Percentiles rank a stretch among this genome's conserved stretches.
phyloP scores from a whole-genome alignment of 257 asterid genomes.

The Solanum chmielewskii region DNA sequence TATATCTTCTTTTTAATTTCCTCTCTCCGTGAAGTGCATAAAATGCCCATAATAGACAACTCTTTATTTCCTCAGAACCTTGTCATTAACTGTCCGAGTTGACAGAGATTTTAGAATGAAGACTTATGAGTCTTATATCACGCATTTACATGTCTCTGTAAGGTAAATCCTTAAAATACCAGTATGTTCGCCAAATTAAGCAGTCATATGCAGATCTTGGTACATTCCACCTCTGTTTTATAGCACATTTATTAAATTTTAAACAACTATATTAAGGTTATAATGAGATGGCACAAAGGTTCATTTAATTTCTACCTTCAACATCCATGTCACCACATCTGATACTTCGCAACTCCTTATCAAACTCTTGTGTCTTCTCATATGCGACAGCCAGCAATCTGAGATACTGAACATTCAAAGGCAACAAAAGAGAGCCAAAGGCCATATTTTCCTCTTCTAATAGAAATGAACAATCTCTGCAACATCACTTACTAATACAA shows the following conservation, averaged over 20 bases:
- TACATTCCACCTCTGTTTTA: not conserved
- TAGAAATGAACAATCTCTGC: not conserved
- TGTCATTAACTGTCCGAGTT: not conserved
- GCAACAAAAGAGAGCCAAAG: not conserved
- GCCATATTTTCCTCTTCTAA: constrained; percentile 1
- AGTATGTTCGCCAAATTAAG: not conserved
- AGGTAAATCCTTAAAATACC: not conserved
- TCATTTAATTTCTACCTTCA: constrained; percentile 46
- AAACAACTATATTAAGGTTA: not conserved
- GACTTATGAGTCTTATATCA: not conserved
- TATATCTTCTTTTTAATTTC: not conserved
- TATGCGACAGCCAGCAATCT: constrained; percentile 92
- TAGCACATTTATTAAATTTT: not conserved
- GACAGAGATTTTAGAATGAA: not conserved
- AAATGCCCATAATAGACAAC: not conserved
- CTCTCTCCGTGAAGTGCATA: not conserved
- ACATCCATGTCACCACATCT: constrained; percentile 98
- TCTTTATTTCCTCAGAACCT: not conserved
- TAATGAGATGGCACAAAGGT: not conserved
- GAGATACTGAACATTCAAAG: constrained; percentile 50
- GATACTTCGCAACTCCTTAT: constrained; percentile 71
- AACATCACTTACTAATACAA: constrained; percentile 56
- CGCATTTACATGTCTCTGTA: not conserved
- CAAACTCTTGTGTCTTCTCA: constrained; percentile 90
- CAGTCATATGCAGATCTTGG: not conserved